Conservation (phyloP, 2,329 filamentous ascomycete species). For the Pyrenochaeta sp. region DNA sequence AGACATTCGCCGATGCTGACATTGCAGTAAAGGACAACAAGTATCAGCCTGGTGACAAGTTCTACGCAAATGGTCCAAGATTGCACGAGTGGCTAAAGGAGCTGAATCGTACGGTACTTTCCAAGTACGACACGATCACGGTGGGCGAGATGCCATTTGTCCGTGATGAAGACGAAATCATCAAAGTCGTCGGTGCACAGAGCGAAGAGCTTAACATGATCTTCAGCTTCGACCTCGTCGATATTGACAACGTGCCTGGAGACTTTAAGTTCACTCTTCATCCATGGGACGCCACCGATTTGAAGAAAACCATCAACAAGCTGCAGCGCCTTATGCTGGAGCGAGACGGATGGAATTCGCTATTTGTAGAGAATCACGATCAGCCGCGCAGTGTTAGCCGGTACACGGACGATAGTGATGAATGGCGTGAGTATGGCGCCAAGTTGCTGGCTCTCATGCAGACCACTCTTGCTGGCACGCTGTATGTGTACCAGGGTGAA, state of each 20-base stretch:
- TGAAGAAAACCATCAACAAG: slow-evolving; percentile 44
- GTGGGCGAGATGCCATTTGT: slow-evolving; percentile 70
- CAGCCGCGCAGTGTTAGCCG: slow-evolving; percentile 60
- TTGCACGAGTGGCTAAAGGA: slow-evolving; percentile 75
- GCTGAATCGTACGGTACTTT: slow-evolving; percentile 67
- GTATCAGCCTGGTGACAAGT: slow-evolving; percentile 58
- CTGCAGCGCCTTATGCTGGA: slow-evolving; percentile 50
- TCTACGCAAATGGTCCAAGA: slow-evolving; percentile 71
- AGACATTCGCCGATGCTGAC: slow-evolving; percentile 39
- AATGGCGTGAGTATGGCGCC: slow-evolving; percentile 56
- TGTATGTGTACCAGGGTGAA: slow-evolving; percentile 61
- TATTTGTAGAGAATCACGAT: slow-evolving; percentile 64
- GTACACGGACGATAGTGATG: slow-evolving; percentile 59
- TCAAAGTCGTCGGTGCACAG: slow-evolving; percentile 55
- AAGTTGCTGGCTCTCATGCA: slow-evolving; percentile 60
- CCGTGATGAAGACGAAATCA: slow-evolving; percentile 57
- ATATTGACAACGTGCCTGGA: slow-evolving; percentile 48
- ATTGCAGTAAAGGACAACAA: slow-evolving; percentile 41
- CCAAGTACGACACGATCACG: slow-evolving; percentile 70
- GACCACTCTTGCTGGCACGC: slow-evolving; percentile 57
- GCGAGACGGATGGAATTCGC: slow-evolving; percentile 55
- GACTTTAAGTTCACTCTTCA: slow-evolving; percentile 48
- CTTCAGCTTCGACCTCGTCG: slow-evolving; percentile 62
- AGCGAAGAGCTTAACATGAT: slow-evolving; percentile 71
- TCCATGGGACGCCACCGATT: slow-evolving; percentile 43